Percentiles rank a stretch among this genome's conserved stretches.
Conservation (phyloP, 176 grass and related monocot genomes). For the Luzula sylvatica region DNA sequence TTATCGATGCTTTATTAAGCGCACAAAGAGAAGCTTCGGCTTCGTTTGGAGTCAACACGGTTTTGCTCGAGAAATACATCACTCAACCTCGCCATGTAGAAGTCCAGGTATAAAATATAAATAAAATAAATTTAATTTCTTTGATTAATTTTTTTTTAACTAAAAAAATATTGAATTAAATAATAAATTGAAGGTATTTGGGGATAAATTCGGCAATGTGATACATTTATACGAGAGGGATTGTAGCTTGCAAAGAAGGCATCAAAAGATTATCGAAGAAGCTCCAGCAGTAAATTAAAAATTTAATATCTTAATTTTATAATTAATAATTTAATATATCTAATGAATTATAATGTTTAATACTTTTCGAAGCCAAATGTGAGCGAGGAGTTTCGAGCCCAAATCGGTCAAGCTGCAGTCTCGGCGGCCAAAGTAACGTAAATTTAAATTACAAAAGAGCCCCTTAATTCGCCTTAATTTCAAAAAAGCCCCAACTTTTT, state of each 20-base stretch:
- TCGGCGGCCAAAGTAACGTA: slow-evolving; percentile 76
- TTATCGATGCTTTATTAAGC: slow-evolving; percentile 58
- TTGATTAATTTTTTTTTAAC: too few relatives aligned
- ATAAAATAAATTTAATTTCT: too few relatives aligned
- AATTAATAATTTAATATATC: background rate
- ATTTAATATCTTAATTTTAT: too few relatives aligned
- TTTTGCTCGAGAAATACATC: slow-evolving; percentile 91
- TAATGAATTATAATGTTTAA: slow-evolving; percentile 11
- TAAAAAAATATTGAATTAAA: too few relatives aligned
- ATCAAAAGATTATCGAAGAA: slow-evolving; percentile 97
- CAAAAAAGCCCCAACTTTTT: background rate
- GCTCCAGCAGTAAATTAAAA: slow-evolving; percentile 89
- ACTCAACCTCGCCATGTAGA: slow-evolving; percentile 88
- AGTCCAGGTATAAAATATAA: slow-evolving; percentile 60
- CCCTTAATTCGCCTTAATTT: too few relatives aligned
- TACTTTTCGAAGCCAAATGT: slow-evolving; percentile 62
- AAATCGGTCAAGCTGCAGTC: slow-evolving; percentile 76
- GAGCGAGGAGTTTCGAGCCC: slow-evolving; percentile 49
- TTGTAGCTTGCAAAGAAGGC: slow-evolving; percentile 95
- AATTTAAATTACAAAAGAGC: slow-evolving; percentile 9
- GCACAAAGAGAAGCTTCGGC: slow-evolving; percentile 85
- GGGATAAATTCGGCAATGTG: slow-evolving; percentile 84
- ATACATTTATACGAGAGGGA: slow-evolving; percentile 94
- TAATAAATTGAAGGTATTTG: slow-evolving; percentile 52
- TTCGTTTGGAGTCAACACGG: slow-evolving; percentile 74